These are phyloP conservation scores for Sutorius australiensis DNA, from an alignment of 768 basidiomycete genomes.

Conservation along the genomic window DNA sequence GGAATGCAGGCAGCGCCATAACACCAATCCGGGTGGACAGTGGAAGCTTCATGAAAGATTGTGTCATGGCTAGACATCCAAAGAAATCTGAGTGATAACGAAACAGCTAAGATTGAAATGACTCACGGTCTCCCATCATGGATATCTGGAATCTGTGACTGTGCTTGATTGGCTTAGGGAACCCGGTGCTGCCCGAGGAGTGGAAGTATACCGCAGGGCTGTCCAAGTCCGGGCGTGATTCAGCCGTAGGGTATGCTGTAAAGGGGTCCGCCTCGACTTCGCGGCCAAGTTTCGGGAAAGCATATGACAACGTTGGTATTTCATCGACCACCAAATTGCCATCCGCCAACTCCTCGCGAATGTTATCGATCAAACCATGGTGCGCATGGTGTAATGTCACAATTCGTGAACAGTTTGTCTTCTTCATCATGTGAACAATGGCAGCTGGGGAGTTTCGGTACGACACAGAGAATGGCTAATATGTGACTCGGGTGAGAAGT, in stretches of 20 bases:
- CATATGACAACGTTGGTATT: slow-evolving; percentile 17
- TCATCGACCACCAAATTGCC: slow-evolving; percentile 5
- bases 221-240: neutral
- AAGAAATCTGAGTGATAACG: neutral
- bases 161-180: slow-evolving; percentile 39
- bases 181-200: slow-evolving; percentile 40
- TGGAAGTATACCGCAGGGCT: slow-evolving; percentile 2
- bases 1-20: slow-evolving; percentile 40
- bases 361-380: slow-evolving; percentile 3
- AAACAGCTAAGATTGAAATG: neutral
- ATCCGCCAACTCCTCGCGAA: slow-evolving; percentile 1
- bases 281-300: slow-evolving; percentile 37
- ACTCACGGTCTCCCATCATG: slow-evolving; percentile 33
- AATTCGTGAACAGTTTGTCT: slow-evolving; percentile 9
- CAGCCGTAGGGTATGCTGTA: slow-evolving; percentile 3
- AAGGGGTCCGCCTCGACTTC: slow-evolving; percentile 22
- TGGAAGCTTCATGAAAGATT: neutral
- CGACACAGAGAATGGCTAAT: slow-evolving; percentile 33
- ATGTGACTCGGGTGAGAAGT: slow-evolving; percentile 15
- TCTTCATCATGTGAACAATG: slow-evolving; percentile 7
- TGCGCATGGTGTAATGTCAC: slow-evolving; percentile 11
- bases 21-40: slow-evolving; percentile 21
- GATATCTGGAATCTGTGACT: slow-evolving; percentile 29
- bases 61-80: neutral
- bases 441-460: slow-evolving; percentile 5